These are phyloP conservation scores for Exophiala calicioides DNA, from an alignment of 2,329 filamentous ascomycete genomes.

Conservation along the genomic window DNA sequence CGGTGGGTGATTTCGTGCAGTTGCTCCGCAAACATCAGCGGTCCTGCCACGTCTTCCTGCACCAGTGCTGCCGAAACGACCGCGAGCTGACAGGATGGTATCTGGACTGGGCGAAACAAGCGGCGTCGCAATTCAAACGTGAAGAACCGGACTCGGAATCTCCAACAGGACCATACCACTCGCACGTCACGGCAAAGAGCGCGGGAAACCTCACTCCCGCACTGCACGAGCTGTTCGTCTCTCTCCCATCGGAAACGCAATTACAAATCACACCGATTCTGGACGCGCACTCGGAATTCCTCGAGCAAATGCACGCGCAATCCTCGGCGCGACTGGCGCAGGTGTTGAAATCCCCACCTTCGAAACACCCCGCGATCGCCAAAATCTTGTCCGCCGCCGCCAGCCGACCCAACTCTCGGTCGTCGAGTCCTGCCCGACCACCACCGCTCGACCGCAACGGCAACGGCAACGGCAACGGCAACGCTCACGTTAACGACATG, in stretches of 20 bases:
- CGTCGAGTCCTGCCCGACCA: conserved; percentile 17
- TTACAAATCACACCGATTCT: conserved; percentile 53
- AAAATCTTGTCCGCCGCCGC: conserved; percentile 24
- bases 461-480: conserved; percentile 30
- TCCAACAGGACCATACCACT: conserved; percentile 32
- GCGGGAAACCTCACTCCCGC: conserved; percentile 47
- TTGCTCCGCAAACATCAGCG: conserved; percentile 65
- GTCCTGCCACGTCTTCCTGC: conserved; percentile 68
- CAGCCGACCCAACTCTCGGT: conserved; percentile 18
- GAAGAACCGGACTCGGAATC: conserved; percentile 7
- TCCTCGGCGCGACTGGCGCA: conserved; percentile 59
- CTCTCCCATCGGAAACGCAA: conserved; percentile 52
- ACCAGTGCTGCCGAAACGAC: conserved; percentile 68
- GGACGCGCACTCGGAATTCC: conserved; percentile 62
- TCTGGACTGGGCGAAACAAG: conserved; percentile 60
- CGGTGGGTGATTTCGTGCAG: conserved; percentile 70
- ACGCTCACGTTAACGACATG: no score
- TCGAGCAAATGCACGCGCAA: conserved; percentile 55
- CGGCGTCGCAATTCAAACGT: conserved; percentile 57
- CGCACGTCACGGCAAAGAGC: conserved; percentile 31
- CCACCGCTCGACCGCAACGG: conserved; percentile 12
- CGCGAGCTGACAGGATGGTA: conserved; percentile 65
- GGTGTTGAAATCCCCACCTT: conserved; percentile 51
- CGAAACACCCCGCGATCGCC: conserved; percentile 28
- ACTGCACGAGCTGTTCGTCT: conserved; percentile 45